These are phyloP conservation scores for Brettanomyces bruxellensis DNA, from an alignment of 805 yeast genomes.

Conservation along the genomic window DNA sequence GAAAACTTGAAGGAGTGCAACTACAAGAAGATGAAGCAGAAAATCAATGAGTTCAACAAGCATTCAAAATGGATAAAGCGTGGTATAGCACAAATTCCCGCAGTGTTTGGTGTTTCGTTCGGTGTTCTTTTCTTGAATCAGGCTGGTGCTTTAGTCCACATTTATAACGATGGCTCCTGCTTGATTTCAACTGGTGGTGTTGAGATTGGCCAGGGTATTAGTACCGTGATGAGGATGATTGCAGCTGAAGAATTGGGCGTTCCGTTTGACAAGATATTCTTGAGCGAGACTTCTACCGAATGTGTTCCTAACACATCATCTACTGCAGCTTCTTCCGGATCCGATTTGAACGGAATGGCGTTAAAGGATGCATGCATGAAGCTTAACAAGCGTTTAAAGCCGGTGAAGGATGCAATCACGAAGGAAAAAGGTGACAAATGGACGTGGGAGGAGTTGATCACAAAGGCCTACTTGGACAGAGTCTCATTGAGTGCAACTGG, in stretches of 20 bases:
- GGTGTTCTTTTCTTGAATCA: conserved; percentile 38
- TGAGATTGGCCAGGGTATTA: conserved; percentile 42
- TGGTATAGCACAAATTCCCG: conserved; percentile 38
- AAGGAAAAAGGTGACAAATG: conserved; percentile 17
- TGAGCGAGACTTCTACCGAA: conserved; percentile 39
- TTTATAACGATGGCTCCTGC: conserved; percentile 38
- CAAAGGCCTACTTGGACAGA: conserved; percentile 35
- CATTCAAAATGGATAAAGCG: conserved; percentile 36
- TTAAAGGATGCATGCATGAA: conserved; percentile 38
- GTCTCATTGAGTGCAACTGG: conserved; percentile 40
- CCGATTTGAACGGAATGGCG: conserved; percentile 42
- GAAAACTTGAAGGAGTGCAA: conserved; percentile 28
- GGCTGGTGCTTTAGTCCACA: conserved; percentile 39
- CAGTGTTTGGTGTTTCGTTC: conserved; percentile 38
- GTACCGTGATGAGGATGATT: conserved; percentile 40
- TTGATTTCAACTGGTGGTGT: conserved; percentile 40
- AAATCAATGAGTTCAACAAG: conserved; percentile 32
- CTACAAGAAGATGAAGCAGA: conserved; percentile 25
- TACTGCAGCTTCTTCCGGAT: conserved; percentile 41
- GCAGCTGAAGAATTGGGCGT: conserved; percentile 35
- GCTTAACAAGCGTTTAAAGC: conserved; percentile 31
- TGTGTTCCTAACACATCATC: conserved; percentile 39
- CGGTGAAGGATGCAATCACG: conserved; percentile 28
- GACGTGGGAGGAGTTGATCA: conserved; percentile 31
- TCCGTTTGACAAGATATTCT: conserved; percentile 31